Conservation (phyloP, 495 filamentous ascomycete genomes). For the Aspergillus asperescens region DNA sequence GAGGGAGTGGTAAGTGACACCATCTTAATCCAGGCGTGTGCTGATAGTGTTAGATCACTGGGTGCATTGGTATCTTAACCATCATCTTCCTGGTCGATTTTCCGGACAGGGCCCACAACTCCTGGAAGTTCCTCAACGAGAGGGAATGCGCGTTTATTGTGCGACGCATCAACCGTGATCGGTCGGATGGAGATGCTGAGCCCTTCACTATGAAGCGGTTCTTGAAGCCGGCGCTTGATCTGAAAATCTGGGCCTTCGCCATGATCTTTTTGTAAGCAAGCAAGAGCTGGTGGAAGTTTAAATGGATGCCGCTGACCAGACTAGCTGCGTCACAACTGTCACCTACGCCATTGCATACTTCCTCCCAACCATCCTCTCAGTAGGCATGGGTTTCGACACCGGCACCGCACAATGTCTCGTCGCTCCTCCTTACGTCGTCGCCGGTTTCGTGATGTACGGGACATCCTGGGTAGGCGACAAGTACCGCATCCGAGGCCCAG, state of each 20-base stretch:
- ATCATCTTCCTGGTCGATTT: conserved; percentile 56
- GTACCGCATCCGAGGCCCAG: conserved; percentile 51
- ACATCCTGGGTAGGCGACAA: conserved; percentile 52
- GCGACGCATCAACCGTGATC: conserved; percentile 54
- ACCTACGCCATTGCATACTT: conserved; percentile 64
- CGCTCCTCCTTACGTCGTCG: conserved; percentile 58
- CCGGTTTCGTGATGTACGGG: conserved; percentile 54
- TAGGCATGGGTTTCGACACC: conserved; percentile 53
- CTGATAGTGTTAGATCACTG: conserved; percentile 32
- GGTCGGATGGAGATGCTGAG: conserved; percentile 47
- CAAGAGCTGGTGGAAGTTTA: background rate
- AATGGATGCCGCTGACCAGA: background rate
- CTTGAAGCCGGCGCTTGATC: conserved; percentile 43
- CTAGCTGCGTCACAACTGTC: conserved; percentile 49
- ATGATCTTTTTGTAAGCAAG: conserved; percentile 48
- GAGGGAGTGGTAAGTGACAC: conserved; percentile 43
- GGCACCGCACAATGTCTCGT: conserved; percentile 56
- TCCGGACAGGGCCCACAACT: conserved; percentile 47
- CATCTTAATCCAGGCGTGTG: background rate
- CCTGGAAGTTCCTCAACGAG: conserved; percentile 48
- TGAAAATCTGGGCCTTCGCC: conserved; percentile 59
- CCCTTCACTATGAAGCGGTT: conserved; percentile 49
- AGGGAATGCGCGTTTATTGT: conserved; percentile 52
- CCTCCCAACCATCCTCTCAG: conserved; percentile 57
- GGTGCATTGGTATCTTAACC: conserved; percentile 36